Percentiles rank a stretch among this genome's conserved stretches.
Evolutionary conservation across 495 filamentous ascomycete genomes (phyloP).

Genomic region (Apiosordaria backusii): DNA sequence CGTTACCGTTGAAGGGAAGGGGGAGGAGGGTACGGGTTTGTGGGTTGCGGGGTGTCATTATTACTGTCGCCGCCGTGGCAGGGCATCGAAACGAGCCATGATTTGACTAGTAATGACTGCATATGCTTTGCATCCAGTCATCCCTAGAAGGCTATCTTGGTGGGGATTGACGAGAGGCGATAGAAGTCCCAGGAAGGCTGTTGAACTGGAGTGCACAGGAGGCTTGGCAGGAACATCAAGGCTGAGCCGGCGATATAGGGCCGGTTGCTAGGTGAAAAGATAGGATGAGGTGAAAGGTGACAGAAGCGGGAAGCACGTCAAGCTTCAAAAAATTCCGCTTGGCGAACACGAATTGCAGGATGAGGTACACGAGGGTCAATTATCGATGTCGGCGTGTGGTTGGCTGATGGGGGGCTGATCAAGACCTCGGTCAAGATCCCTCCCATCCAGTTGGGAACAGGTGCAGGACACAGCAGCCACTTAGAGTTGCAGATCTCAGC

Average conservation of each 20-base stretch:
- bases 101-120: background rate
- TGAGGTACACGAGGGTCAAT: background rate
- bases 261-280: background rate
- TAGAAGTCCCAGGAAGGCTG: background rate
- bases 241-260: background rate
- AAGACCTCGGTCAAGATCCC: background rate
- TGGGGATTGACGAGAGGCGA: background rate
- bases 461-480: background rate
- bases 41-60: background rate
- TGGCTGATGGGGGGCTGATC: background rate
- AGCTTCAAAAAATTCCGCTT: background rate
- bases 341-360: slow-evolving; percentile 3
- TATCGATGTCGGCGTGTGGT: background rate
- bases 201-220: background rate
- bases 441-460: background rate
- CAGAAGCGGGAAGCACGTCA: background rate
- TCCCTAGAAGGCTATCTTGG: background rate
- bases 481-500: background rate
- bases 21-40: background rate
- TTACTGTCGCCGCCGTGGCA: background rate
- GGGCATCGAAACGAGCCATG: background rate
- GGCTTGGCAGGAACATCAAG: slow-evolving; percentile 2
- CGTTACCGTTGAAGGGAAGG: background rate
- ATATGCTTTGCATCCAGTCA: background rate
- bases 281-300: background rate